Evolutionary conservation across 2,329 filamentous ascomycete genomes (phyloP).

Genomic region (Fusarium staphyleae): DNA sequence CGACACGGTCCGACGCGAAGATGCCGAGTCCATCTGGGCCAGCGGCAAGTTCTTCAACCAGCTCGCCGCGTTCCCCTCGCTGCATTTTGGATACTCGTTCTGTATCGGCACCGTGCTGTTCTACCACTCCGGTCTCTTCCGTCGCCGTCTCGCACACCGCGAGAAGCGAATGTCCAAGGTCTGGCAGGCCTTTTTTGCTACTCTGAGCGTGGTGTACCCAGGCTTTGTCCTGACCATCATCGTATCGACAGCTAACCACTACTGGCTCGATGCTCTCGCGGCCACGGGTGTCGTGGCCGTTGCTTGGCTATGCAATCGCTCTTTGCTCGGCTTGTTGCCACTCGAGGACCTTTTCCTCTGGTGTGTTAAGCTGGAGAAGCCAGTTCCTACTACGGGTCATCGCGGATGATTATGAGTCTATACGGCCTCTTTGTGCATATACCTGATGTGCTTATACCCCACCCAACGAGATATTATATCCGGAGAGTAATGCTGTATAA

Average conservation of each 20-base stretch:
- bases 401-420: constrained; percentile 5
- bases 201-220: constrained; percentile 59
- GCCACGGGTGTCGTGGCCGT: constrained; percentile 66
- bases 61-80: constrained; percentile 64
- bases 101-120: constrained; percentile 61
- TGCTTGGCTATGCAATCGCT: constrained; percentile 61
- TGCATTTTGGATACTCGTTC: constrained; percentile 65
- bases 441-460: too few species aligned
- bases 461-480: too few species aligned
- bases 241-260: constrained; percentile 67
- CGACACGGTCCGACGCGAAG: constrained; percentile 59
- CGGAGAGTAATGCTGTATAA: too few species aligned
- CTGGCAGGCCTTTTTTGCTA: constrained; percentile 40
- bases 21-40: constrained; percentile 67
- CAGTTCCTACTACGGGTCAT: constrained; percentile 57
- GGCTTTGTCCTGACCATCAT: constrained; percentile 62
- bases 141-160: constrained; percentile 39
- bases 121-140: constrained; percentile 59
- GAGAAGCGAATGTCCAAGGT: constrained; percentile 43
- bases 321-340: constrained; percentile 65
- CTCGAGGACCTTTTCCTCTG: constrained; percentile 72
- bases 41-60: constrained; percentile 64
- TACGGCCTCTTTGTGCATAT: neutral
- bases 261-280: constrained; percentile 71
- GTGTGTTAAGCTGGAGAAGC: constrained; percentile 69